Evolutionary conservation across 2,329 filamentous ascomycete genomes (phyloP).

Genomic region (Elsinoe ampelina): DNA sequence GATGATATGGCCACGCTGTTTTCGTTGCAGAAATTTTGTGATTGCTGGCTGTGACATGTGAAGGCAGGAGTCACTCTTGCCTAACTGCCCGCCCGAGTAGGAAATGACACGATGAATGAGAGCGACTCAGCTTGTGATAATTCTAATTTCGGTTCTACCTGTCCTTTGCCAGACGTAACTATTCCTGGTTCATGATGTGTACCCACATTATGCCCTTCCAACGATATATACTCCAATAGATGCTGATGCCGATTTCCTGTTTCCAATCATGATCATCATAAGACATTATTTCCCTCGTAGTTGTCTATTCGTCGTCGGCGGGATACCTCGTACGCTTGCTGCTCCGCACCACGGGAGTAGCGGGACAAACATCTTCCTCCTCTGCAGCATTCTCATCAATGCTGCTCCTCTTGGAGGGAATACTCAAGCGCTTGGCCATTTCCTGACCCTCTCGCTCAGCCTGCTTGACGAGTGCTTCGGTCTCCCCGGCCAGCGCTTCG

Average conservation of each 20-base stretch:
- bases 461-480: background rate
- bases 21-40: background rate
- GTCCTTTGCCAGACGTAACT: too few species aligned
- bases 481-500: slow-evolving; percentile 9
- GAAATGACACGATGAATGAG: too few species aligned
- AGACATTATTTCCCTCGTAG: background rate
- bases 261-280: background rate
- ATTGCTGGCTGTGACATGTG: background rate
- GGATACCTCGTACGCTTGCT: slow-evolving; percentile 34
- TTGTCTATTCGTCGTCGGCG: background rate
- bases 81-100: background rate
- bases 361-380: slow-evolving; percentile 37
- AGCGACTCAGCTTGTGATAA: too few species aligned
- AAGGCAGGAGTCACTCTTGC: background rate
- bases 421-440: slow-evolving; percentile 19
- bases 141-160: too few species aligned
- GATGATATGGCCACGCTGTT: background rate
- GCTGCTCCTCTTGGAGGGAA: slow-evolving; percentile 38
- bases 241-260: background rate
- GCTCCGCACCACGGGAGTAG: slow-evolving; percentile 45
- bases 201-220: background rate
- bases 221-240: background rate
- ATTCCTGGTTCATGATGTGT: too few species aligned
- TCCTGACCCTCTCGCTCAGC: slow-evolving; percentile 4
- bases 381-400: slow-evolving; percentile 37